These are phyloP conservation scores for Exserohilum turcica DNA, from an alignment of 2,329 filamentous ascomycete species.

Conservation along the genomic window DNA sequence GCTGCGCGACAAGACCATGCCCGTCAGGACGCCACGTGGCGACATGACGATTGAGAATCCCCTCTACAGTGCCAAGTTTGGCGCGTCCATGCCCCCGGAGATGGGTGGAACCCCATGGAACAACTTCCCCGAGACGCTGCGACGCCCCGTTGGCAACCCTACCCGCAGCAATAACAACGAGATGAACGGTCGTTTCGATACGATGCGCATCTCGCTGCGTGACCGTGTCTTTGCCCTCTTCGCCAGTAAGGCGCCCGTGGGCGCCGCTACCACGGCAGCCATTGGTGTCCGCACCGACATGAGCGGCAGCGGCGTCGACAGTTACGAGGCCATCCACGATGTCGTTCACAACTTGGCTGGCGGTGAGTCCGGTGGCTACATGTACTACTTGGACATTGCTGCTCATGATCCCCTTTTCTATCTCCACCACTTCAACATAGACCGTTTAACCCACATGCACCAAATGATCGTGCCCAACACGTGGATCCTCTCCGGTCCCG, in stretches of 20 bases:
- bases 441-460: conserved; percentile 71
- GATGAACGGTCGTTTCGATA: conserved; percentile 36
- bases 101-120: conserved; percentile 50
- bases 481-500: conserved; percentile 62
- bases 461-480: conserved; percentile 72
- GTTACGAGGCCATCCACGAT: conserved; percentile 47
- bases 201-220: conserved; percentile 39
- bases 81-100: conserved; percentile 59
- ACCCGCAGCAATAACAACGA: conserved; percentile 48
- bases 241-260: conserved; percentile 39
- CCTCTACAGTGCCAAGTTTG: conserved; percentile 52
- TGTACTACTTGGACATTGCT: conserved; percentile 75
- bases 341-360: conserved; percentile 42
- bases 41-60: conserved; percentile 51
- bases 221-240: conserved; percentile 47
- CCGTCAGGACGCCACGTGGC: conserved; percentile 51
- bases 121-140: conserved; percentile 40
- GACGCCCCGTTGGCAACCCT: conserved; percentile 40
- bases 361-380: conserved; percentile 64
- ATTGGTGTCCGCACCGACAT: conserved; percentile 41
- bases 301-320: conserved; percentile 40
- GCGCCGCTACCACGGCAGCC: conserved; percentile 34
- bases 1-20: conserved; percentile 51
- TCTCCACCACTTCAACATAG: conserved; percentile 48
- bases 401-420: conserved; percentile 73